A percentile compares a stretch with the other conserved stretches of the same genome.
phyloP scores from a whole-genome alignment of 371 early-diverging fungal species.

The Zancudomyces culisetae region DNA sequence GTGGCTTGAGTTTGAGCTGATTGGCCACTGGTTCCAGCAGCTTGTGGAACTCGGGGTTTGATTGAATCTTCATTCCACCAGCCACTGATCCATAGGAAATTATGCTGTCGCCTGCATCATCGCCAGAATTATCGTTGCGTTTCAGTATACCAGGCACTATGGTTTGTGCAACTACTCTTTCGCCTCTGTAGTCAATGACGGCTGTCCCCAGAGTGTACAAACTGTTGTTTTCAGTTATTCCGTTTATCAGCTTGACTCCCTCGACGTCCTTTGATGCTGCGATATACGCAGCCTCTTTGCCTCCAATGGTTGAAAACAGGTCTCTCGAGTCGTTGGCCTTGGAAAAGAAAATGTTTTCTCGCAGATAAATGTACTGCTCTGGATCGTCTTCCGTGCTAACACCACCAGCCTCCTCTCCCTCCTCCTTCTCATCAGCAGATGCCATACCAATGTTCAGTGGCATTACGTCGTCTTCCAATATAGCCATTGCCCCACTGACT shows the following conservation, averaged over 20 bases:
- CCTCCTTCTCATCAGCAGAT: too few species aligned
- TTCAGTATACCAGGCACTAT: constrained; percentile 68
- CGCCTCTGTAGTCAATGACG: constrained; percentile 79
- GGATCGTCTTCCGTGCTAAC: constrained; percentile 47
- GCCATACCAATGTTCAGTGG: constrained; percentile 60
- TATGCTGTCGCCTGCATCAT: too few species aligned
- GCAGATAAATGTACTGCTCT: constrained; percentile 63
- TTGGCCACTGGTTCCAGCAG: constrained; percentile 43
- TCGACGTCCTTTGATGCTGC: constrained; percentile 85
- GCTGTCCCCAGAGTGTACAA: constrained; percentile 72
- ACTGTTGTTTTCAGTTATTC: constrained; percentile 50
- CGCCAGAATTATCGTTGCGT: constrained; percentile 54
- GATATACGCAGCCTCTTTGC: constrained; percentile 80
- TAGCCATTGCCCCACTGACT: constrained; percentile 59
- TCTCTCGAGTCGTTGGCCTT: constrained; percentile 77
- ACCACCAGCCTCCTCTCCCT: too few species aligned
- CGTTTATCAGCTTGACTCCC: constrained; percentile 60
- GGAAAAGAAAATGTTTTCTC: constrained; percentile 90
- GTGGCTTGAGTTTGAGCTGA: constrained; percentile 61
- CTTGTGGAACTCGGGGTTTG: constrained; percentile 57
- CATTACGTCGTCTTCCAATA: constrained; percentile 57
- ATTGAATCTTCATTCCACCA: constrained; percentile 43
- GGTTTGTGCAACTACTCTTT: constrained; percentile 76
- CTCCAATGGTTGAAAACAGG: constrained; percentile 61
- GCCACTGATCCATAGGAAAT: constrained; percentile 83